Base-by-base conservation (phyloP, 2,329 filamentous ascomycete genomes). In the Monascus ruber region DNA sequence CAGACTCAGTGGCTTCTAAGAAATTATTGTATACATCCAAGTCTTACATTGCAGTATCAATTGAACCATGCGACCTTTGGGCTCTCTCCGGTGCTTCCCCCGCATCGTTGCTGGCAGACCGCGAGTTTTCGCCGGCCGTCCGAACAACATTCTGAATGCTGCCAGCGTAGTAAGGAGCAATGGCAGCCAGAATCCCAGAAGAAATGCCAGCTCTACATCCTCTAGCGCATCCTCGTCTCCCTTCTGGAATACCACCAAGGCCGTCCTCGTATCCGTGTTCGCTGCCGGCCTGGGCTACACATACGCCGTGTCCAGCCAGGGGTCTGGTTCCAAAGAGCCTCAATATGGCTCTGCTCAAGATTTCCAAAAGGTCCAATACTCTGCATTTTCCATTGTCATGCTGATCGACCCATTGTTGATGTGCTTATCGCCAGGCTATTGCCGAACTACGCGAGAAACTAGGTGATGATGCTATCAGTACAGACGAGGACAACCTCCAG, bases 401-500 rank as follows among this genome's bases (percentile, higher is more conserved):
- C 17, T 8, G 29, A 31, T 31, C 29, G 7, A 31, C n/a, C 29
- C 7, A 31, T n/a, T 7, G 7, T 31, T 31, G n/a, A 25, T 17
- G 17, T 17, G 17, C 17, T 17, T 17, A 17, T 17, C 17, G 10
- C 24, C 40, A 76, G 70, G 76, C 76, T 5, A 74, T 79, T 43
- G 51, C 58, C 0, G 75, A 81, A 51, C 60, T 82, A 10, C 65
- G 68, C 38, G 44, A 49, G 0, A 49, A 60, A 7, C 58, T 82
- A 4, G 77, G 77, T 24, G 65, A 76, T 31, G 77, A 80, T 38
- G 59, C 70, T 1, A 73, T 85, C 36, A 79, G 70, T 49, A 76
- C 74, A 8, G 79, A 85, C 49, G 66, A 74, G 33, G 77, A 80
- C 33, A 77, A 79, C 34, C 62, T 84, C 2, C 71, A 76, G 17